Conservation (phyloP, 345 rosid genomes). For the Durio zibethinus region DNA sequence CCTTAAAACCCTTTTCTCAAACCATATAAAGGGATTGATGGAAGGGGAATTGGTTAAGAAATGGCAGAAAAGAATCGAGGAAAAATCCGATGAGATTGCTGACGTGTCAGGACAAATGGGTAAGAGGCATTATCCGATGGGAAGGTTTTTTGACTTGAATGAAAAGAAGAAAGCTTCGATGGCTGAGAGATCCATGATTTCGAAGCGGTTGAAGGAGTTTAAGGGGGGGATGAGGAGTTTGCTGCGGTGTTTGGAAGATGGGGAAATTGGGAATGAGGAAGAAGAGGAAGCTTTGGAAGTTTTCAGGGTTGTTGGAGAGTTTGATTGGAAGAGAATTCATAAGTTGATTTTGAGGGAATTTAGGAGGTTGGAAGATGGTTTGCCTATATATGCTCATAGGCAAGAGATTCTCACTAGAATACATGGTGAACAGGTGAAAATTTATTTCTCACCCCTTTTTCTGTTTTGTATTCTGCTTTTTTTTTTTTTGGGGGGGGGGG, state of each 20-base stretch:
- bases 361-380: slow-evolving; percentile 64
- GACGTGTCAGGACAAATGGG: slow-evolving; percentile 3
- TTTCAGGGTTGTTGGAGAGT: slow-evolving; percentile 30
- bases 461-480: not conserved
- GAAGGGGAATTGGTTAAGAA: slow-evolving; percentile 42
- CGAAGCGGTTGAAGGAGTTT: slow-evolving; percentile 52
- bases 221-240: slow-evolving; percentile 45
- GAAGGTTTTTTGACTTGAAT: slow-evolving; percentile 4
- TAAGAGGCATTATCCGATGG: not conserved
- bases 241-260: slow-evolving; percentile 38
- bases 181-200: slow-evolving; percentile 37
- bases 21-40: slow-evolving; percentile 32
- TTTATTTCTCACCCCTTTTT: not conserved
- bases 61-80: slow-evolving; percentile 29
- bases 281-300: slow-evolving; percentile 24
- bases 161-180: slow-evolving; percentile 29
- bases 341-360: slow-evolving; percentile 55
- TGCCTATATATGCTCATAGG: slow-evolving; percentile 65
- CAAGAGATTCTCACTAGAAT: slow-evolving; percentile 45
- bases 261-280: not conserved
- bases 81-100: slow-evolving; percentile 27
- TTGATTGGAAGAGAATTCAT: slow-evolving; percentile 53
- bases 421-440: slow-evolving; percentile 47
- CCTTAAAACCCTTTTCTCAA: slow-evolving; percentile 36
- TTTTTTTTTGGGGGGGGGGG: too few species aligned